Evolutionary conservation across 495 filamentous ascomycete genomes (phyloP), one percentile per base, ranked within the genome.

Genomic region (Aspergillus ellipticus): DNA sequence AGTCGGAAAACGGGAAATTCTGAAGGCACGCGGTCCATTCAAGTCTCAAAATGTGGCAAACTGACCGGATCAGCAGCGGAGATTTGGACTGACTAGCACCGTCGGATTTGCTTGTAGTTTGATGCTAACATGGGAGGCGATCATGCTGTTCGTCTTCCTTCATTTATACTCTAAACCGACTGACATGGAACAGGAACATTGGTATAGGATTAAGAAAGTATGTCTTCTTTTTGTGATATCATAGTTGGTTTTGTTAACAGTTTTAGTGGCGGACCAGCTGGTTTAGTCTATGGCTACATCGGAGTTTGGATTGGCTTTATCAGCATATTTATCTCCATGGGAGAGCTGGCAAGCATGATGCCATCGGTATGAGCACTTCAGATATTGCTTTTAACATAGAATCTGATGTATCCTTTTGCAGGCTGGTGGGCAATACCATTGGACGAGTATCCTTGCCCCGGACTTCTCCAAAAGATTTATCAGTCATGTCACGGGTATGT

Each of bases 271-370:
- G 80, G 80, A 15, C 71, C 79, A 0, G 77, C 69, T 0, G 79
- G 75, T 15, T 71, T 79, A 0, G 60, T 83, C 3, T 82, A 78
- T 66, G 71, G 71, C 21, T 83, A 74, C 51, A 56, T 83, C 2
- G 72, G 79, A 53, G 70, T 64, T 20, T 82, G 78, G 77, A 50
- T 72, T n/a, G 78, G 78, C 6, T 74, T 70, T 13, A 58, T 68
- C 3, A 71, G 67, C 7, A 69, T 70, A 4, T 77, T 72, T 42
- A 54, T 64, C 59, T 58, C 69, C 51, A 39, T 75, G 62, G 49
- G 64, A 8, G 79, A 82, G 48, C 73, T 82, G 73, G 76, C 73
- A 16, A 78, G 72, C 19, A 53, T 71, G 78, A 74, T 55, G 21
- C 66, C 49, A 13, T 58, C n/a, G 16, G 29, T 43, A 41, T 11